Conservation (phyloP, 1,139 yeast genomes). For the Sugiyamaella novakii region DNA sequence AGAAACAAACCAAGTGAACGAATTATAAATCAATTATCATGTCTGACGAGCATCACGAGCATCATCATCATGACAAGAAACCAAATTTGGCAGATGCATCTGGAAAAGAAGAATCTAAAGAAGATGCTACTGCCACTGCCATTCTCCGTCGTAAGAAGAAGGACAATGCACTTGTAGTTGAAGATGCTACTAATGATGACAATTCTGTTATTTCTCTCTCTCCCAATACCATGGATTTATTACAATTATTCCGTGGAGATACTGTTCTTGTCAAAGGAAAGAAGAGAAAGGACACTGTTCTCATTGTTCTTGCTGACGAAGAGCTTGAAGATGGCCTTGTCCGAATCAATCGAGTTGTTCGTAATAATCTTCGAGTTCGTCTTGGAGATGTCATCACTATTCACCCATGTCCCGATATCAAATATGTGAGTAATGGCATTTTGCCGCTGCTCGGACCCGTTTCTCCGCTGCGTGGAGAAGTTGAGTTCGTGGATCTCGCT, state of each 20-base stretch:
- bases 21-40: background rate
- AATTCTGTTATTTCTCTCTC: conserved; percentile 95
- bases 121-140: conserved; percentile 95
- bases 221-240: conserved; percentile 90
- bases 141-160: conserved; percentile 97
- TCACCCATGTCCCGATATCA: conserved; percentile 97
- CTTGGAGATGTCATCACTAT: conserved; percentile 88
- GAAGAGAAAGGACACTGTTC: conserved; percentile 97
- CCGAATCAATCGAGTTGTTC: conserved; percentile 90
- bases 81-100: conserved; percentile 53
- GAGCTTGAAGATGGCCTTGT: conserved; percentile 96
- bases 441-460: background rate
- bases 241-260: conserved; percentile 96
- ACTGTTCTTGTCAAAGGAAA: conserved; percentile 97
- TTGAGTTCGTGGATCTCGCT: background rate
- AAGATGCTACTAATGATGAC: conserved; percentile 96
- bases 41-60: conserved; percentile 16
- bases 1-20: conserved; percentile 14
- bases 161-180: conserved; percentile 90
- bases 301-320: conserved; percentile 94
- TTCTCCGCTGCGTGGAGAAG: background rate
- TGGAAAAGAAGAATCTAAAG: conserved; percentile 55
- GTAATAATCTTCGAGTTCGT: conserved; percentile 92
- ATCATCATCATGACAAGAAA: conserved; percentile 25
- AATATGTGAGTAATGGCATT: conserved; percentile 54